Evolutionary conservation across 1,284 basidiomycete species (phyloP).

Genomic region (Polyporus tsugae): DNA sequence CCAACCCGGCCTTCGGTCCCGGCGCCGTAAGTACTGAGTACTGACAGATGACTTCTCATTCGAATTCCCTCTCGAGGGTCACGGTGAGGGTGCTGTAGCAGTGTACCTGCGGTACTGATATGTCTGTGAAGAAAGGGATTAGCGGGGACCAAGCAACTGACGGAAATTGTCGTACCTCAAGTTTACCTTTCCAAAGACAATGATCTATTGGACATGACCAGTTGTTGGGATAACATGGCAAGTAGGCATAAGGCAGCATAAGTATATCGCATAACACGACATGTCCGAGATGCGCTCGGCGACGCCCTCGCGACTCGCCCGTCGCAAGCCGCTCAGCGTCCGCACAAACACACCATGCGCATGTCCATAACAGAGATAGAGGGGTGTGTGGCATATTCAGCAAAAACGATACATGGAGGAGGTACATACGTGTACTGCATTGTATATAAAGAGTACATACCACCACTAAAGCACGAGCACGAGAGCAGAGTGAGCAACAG

Average conservation of each 20-base stretch:
- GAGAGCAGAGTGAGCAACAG: conserved; percentile 5
- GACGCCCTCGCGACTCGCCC: background rate
- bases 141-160: background rate
- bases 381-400: conserved; percentile 9
- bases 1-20: background rate
- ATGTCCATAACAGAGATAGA: background rate
- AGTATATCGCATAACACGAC: conserved; percentile 4
- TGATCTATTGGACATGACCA: background rate
- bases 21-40: background rate
- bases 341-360: background rate
- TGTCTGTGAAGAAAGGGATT: background rate
- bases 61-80: background rate
- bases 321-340: background rate
- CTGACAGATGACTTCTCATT: background rate
- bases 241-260: background rate
- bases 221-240: background rate
- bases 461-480: conserved; percentile 6
- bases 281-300: conserved; percentile 6
- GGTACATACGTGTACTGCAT: conserved; percentile 4
- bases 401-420: background rate
- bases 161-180: background rate
- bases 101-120: background rate
- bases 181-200: background rate
- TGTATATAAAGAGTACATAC: conserved; percentile 4
- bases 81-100: background rate